Conservation (phyloP, 345 rosid genomes). For the Linum lewisii region DNA sequence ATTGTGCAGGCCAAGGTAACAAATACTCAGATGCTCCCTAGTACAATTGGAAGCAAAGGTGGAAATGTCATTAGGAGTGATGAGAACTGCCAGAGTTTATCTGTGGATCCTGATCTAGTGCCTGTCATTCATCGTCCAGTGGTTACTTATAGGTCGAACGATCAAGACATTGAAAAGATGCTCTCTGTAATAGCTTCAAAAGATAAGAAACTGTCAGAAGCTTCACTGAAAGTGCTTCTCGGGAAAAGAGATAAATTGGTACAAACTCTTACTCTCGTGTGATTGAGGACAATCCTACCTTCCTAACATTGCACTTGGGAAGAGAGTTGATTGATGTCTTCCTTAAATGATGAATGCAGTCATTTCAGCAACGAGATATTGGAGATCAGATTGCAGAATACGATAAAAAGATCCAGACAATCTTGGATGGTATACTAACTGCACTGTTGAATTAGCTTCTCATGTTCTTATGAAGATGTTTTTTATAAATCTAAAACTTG, state of each 20-base stretch:
- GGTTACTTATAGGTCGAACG: conserved; percentile 19
- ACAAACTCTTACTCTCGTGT: conserved; percentile 11
- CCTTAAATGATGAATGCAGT: conserved; percentile 34
- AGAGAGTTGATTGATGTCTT: too few species aligned
- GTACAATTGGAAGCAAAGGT: conserved; percentile 24
- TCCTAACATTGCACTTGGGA: too few species aligned
- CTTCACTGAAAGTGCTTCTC: conserved; percentile 40
- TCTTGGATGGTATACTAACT: conserved; percentile 33
- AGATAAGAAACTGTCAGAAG: conserved; percentile 32
- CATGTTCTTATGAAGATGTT: background rate
- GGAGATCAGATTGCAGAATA: conserved; percentile 63
- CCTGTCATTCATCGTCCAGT: conserved; percentile 13
- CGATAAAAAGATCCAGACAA: conserved; percentile 37
- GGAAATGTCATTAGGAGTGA: conserved; percentile 21
- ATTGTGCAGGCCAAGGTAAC: conserved; percentile 12
- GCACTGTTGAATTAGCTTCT: background rate
- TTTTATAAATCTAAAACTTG: background rate
- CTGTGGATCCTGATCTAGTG: conserved; percentile 13
- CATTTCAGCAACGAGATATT: conserved; percentile 44
- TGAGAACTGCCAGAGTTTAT: conserved; percentile 6
- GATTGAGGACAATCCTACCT: background rate
- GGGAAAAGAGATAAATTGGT: conserved; percentile 62
- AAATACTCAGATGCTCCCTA: conserved; percentile 5
- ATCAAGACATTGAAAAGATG: conserved; percentile 28
- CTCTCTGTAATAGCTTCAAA: conserved; percentile 28